Percentiles rank a stretch among this genome's conserved stretches.
phyloP scores from a whole-genome alignment of 495 filamentous ascomycete genomes.

The Annulohypoxylon stygium region DNA sequence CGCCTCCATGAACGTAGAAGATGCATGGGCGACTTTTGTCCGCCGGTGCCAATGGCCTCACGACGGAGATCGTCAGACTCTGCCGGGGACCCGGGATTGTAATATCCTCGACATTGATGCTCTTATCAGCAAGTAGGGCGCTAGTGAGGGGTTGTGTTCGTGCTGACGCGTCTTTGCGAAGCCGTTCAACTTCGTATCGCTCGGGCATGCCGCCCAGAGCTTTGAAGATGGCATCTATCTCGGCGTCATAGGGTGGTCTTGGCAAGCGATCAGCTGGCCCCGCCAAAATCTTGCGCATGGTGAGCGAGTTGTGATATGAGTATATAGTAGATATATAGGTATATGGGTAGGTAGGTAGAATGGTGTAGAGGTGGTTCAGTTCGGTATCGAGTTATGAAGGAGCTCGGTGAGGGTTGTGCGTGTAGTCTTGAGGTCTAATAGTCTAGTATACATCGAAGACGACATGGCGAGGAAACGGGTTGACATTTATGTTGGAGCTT shows the following conservation, averaged over 20 bases:
- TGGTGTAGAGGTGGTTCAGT: constrained; percentile 5
- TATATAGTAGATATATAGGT: not conserved
- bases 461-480: constrained; percentile 29
- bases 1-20: constrained; percentile 52
- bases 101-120: constrained; percentile 46
- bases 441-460: constrained; percentile 10
- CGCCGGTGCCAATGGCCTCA: constrained; percentile 42
- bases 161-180: constrained; percentile 49
- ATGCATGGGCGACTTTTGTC: constrained; percentile 43
- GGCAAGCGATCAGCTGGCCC: constrained; percentile 49
- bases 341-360: constrained; percentile 21
- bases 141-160: constrained; percentile 49
- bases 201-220: constrained; percentile 46
- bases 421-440: not conserved
- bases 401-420: constrained; percentile 1
- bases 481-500: constrained; percentile 43
- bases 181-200: constrained; percentile 49
- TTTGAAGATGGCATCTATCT: constrained; percentile 46
- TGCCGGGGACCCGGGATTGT: constrained; percentile 47
- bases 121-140: constrained; percentile 50
- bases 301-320: constrained; percentile 28
- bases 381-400: constrained; percentile 22
- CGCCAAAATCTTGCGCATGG: constrained; percentile 49
- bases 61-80: constrained; percentile 46
- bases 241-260: constrained; percentile 51